Conservation (phyloP, 148 eudicot species). For the Selenicereus undatus region DNA sequence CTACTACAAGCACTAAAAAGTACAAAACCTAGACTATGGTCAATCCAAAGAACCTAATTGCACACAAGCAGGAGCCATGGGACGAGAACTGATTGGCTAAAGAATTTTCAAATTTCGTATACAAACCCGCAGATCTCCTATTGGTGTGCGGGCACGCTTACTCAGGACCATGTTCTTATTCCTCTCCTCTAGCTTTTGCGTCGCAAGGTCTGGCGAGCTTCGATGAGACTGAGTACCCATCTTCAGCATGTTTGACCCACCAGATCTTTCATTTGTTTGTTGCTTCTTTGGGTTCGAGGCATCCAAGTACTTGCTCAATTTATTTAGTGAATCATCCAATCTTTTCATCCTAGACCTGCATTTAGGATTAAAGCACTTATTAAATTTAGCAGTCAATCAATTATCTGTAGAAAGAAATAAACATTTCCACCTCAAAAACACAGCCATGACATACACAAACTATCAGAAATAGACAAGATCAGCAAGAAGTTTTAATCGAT, state of each 20-base stretch:
- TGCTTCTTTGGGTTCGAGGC: constrained; percentile 54
- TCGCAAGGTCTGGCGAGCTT: constrained; percentile 49
- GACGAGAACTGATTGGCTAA: background rate
- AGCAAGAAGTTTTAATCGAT: background rate
- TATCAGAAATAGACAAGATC: background rate
- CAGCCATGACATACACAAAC: background rate
- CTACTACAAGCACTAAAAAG: background rate
- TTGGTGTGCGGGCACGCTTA: constrained; percentile 83
- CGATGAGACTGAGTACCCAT: constrained; percentile 61
- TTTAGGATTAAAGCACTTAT: constrained; percentile 7
- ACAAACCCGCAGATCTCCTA: constrained; percentile 80
- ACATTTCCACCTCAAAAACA: constrained; percentile 9
- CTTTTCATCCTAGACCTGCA: constrained; percentile 65
- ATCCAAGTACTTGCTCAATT: constrained; percentile 54
- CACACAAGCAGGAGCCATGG: background rate
- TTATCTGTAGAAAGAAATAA: background rate
- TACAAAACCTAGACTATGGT: constrained; percentile 8
- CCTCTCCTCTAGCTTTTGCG: constrained; percentile 65
- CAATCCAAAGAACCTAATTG: constrained; percentile 5
- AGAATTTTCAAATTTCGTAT: constrained; percentile 4
- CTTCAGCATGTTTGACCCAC: constrained; percentile 57
- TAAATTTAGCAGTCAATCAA: constrained; percentile 12
- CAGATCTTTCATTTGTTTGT: constrained; percentile 54
- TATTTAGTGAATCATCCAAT: constrained; percentile 56
- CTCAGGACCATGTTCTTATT: constrained; percentile 56